These are phyloP conservation scores for Sphaerulina vaccinii DNA, from an alignment of 2,329 filamentous ascomycete genomes.

Conservation along the genomic window DNA sequence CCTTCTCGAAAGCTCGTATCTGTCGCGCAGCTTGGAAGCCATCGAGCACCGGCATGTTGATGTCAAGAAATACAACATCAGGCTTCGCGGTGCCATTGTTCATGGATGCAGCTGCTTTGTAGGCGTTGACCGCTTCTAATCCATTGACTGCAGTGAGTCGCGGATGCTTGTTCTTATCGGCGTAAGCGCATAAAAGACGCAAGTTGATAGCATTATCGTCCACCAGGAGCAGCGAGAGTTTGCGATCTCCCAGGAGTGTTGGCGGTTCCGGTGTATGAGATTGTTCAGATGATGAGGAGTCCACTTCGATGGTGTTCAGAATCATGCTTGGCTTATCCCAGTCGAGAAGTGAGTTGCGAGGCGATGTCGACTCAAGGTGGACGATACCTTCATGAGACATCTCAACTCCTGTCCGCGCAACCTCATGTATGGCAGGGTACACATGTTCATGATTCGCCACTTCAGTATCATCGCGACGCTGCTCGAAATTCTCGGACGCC, in stretches of 20 bases:
- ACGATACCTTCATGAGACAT: no score
- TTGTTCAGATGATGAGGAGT: slow-evolving; percentile 1
- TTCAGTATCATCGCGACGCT: neutral
- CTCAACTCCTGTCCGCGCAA: no score
- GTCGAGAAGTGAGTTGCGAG: no score
- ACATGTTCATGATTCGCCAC: no score
- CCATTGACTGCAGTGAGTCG: slow-evolving; percentile 47
- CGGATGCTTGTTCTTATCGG: slow-evolving; percentile 36
- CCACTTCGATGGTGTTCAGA: neutral
- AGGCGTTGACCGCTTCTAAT: slow-evolving; percentile 44
- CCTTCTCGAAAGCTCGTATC: slow-evolving; percentile 28
- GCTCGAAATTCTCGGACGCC: neutral
- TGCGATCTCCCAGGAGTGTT: neutral
- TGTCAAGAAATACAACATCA: slow-evolving; percentile 41
- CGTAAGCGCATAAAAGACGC: slow-evolving; percentile 23
- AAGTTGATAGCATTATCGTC: slow-evolving; percentile 38
- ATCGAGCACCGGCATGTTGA: slow-evolving; percentile 30
- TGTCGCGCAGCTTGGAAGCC: slow-evolving; percentile 30
- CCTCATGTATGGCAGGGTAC: no score
- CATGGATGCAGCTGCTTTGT: neutral
- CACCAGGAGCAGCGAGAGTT: slow-evolving; percentile 28
- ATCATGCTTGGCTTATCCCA: slow-evolving; percentile 1
- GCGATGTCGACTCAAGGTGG: no score
- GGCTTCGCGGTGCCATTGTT: neutral
- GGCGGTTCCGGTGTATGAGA: slow-evolving; percentile 1